These are phyloP conservation scores for Chaetomiaceae sp. DNA, from an alignment of 2,329 filamentous ascomycete species.

Conservation along the genomic window DNA sequence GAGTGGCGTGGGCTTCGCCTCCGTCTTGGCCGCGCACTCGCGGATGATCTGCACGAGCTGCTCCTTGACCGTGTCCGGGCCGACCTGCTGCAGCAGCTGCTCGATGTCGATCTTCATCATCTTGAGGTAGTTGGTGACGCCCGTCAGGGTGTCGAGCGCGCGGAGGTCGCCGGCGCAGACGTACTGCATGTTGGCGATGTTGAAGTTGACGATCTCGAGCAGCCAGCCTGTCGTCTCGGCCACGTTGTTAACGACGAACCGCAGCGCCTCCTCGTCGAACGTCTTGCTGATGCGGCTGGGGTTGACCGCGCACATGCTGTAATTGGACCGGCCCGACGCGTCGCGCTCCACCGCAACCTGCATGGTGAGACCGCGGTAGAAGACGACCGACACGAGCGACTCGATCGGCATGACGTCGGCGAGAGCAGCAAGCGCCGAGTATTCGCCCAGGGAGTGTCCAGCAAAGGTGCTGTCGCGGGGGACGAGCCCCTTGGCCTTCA, in stretches of 20 bases:
- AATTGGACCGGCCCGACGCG: slow-evolving; percentile 87
- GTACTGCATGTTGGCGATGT: slow-evolving; percentile 71
- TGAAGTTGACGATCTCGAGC: slow-evolving; percentile 97
- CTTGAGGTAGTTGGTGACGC: slow-evolving; percentile 93
- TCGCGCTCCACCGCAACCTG: slow-evolving; percentile 98
- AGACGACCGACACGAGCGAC: slow-evolving; percentile 94
- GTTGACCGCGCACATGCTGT: slow-evolving; percentile 99
- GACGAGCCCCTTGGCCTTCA: slow-evolving; percentile 94
- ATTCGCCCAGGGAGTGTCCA: slow-evolving; percentile 95
- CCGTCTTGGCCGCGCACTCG: slow-evolving; percentile 78
- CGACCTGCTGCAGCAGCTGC: slow-evolving; percentile 77
- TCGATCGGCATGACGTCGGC: slow-evolving; percentile 99
- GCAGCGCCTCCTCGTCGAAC: slow-evolving; percentile 94
- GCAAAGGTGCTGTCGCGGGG: slow-evolving; percentile 96
- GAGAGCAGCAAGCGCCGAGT: slow-evolving; percentile 90
- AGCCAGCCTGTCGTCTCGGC: slow-evolving; percentile 91
- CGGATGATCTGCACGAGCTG: slow-evolving; percentile 88
- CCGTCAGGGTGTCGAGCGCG: slow-evolving; percentile 65
- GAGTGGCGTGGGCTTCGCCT: slow-evolving; percentile 80
- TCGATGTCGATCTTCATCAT: slow-evolving; percentile 96
- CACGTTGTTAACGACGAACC: slow-evolving; percentile 95
- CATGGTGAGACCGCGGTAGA: slow-evolving; percentile 98
- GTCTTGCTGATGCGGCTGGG: slow-evolving; percentile 97
- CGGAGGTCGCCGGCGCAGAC: slow-evolving; percentile 66
- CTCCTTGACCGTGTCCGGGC: slow-evolving; percentile 83